Conservation (phyloP, 768 basidiomycete genomes). For the Tephrocybe sp. region DNA sequence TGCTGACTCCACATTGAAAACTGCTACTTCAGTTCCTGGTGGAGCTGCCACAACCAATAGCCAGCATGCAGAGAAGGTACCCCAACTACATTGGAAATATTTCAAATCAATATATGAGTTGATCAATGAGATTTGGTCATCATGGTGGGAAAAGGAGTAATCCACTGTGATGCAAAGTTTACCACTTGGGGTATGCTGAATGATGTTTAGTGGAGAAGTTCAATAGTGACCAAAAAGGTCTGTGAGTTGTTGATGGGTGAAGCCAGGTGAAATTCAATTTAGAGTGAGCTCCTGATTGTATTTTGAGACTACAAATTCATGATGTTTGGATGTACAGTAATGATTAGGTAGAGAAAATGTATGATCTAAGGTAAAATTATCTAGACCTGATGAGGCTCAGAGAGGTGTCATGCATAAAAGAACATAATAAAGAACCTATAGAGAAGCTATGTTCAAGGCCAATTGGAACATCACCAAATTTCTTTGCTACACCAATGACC, state of each 20-base stretch:
- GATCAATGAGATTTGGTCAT: background rate
- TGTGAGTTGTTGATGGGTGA: slow-evolving; percentile 10
- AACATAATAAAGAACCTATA: too few species aligned
- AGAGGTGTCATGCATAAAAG: too few species aligned
- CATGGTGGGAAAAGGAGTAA: slow-evolving; percentile 19
- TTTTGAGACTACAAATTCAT: slow-evolving; percentile 13
- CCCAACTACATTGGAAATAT: slow-evolving; percentile 5
- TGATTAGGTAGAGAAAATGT: slow-evolving; percentile 20
- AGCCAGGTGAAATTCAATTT: slow-evolving; percentile 15
- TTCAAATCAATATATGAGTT: slow-evolving; percentile 2
- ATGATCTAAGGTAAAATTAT: slow-evolving; percentile 1
- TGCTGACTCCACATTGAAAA: slow-evolving; percentile 8
- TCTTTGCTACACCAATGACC: too few species aligned
- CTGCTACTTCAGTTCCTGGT: background rate
- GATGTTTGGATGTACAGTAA: slow-evolving; percentile 1
- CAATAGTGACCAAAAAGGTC: slow-evolving; percentile 23
- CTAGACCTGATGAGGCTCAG: too few species aligned
- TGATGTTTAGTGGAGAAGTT: slow-evolving; percentile 25
- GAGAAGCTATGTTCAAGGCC: slow-evolving; percentile 20
- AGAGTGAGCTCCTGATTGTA: slow-evolving; percentile 14
- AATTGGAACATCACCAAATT: slow-evolving; percentile 10
- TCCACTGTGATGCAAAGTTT: slow-evolving; percentile 26
- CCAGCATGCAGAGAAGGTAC: slow-evolving; percentile 7
- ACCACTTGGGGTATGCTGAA: slow-evolving; percentile 19
- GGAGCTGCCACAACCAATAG: slow-evolving; percentile 7